These are phyloP conservation scores for Penicillium bovifimosum DNA, from an alignment of 495 filamentous ascomycete species.

Conservation along the genomic window DNA sequence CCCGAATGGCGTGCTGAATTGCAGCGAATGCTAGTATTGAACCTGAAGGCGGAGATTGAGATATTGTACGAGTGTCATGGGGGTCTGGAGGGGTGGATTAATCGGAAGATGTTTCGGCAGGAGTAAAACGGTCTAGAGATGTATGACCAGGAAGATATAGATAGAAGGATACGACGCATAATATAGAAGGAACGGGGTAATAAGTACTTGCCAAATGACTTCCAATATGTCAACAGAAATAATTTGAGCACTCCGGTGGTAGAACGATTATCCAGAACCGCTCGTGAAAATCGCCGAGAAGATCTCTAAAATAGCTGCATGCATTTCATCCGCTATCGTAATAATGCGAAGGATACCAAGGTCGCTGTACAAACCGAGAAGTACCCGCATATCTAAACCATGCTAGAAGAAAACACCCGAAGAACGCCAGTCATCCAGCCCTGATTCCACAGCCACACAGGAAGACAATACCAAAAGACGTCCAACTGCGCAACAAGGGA, in stretches of 20 bases:
- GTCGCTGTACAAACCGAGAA: conserved; percentile 14
- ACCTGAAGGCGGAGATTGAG: conserved; percentile 88
- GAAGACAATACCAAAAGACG: not conserved
- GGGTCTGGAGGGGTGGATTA: conserved; percentile 62
- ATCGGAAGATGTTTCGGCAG: conserved; percentile 37
- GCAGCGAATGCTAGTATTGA: conserved; percentile 81
- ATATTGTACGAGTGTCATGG: conserved; percentile 57
- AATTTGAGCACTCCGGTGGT: not conserved
- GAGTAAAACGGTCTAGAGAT: not conserved
- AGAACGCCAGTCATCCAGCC: conserved; percentile 19
- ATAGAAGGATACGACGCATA: not conserved
- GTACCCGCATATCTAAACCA: conserved; percentile 18
- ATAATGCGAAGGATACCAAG: conserved; percentile 10
- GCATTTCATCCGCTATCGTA: conserved; percentile 6
- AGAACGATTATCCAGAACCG: not conserved
- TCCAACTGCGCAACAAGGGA: not conserved
- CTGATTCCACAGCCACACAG: not conserved
- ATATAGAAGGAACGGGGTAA: not conserved
- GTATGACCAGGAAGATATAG: not conserved
- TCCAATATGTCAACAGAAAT: not conserved
- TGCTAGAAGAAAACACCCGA: conserved; percentile 14
- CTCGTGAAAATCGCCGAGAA: not conserved
- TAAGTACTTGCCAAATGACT: not conserved
- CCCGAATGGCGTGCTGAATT: conserved; percentile 58
- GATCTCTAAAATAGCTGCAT: not conserved